A percentile compares a stretch with the other conserved stretches of the same genome.
phyloP scores from a whole-genome alignment of 495 filamentous ascomycete species.

The Rusavskia elegans region DNA sequence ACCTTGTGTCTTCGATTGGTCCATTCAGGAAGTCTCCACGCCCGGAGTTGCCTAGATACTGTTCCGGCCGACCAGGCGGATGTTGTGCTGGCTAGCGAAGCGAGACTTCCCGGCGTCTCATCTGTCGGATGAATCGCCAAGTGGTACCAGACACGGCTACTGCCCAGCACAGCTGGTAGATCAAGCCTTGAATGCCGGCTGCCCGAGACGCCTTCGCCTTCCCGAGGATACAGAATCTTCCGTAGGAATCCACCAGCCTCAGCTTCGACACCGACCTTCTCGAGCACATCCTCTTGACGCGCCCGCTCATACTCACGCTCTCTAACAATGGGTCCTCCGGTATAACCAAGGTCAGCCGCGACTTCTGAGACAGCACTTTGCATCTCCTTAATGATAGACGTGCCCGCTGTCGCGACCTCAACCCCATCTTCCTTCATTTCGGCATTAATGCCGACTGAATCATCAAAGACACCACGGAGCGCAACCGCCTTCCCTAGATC shows the following conservation, averaged over 20 bases:
- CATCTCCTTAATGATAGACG: constrained; percentile 76
- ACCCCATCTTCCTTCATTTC: constrained; percentile 97
- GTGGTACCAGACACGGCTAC: constrained; percentile 91
- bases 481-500: constrained; percentile 70
- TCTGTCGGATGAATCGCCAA: constrained; percentile 84
- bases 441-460: constrained; percentile 75
- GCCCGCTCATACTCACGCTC: constrained; percentile 69
- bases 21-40: constrained; percentile 92
- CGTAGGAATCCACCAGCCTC: constrained; percentile 74
- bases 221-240: constrained; percentile 63
- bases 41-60: constrained; percentile 79
- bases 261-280: constrained; percentile 68
- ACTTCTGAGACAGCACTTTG: constrained; percentile 59
- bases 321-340: constrained; percentile 41
- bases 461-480: constrained; percentile 83
- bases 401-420: constrained; percentile 45
- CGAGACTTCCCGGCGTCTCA: constrained; percentile 56
- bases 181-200: constrained; percentile 63
- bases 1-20: constrained; percentile 80
- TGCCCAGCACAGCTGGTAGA: constrained; percentile 48
- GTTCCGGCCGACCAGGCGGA: constrained; percentile 80
- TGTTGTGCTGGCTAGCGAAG: constrained; percentile 39
- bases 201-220: constrained; percentile 57
- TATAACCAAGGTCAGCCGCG: constrained; percentile 70
- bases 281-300: constrained; percentile 63